Evolutionary conservation across 129 eudicot genomes (phyloP), one percentile per base, ranked within the genome.

Genomic region (Tanacetum coccineum): DNA sequence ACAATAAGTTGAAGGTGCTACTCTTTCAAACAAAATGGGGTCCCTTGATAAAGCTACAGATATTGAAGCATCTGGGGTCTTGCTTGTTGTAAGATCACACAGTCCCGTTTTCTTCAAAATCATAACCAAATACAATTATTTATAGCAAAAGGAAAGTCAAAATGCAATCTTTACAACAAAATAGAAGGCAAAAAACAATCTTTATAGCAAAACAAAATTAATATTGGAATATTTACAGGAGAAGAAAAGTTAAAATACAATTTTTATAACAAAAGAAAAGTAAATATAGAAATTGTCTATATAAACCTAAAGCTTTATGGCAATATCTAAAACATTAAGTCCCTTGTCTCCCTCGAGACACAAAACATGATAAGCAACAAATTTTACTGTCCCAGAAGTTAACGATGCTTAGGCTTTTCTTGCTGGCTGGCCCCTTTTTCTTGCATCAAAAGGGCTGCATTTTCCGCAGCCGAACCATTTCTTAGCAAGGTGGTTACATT

Each of bases 331-430:
- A 39, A 93, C 94, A 46, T 83, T 93, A 47, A 86, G 75, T 20
- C 98, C 96, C 70, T 76, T 80, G 79, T 84, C 80, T 42, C 98
- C 96, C 81, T 93, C 98, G 4, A 93, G 96, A 82, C 95, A 86
- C 44, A 93, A 89, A 67, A 93, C 96, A 73, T 93, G 96, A 74
- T 86, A 93, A 67, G 98, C 98, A 26, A 96, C 96, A 68, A 93
- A 93, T 75, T 93, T 93, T 67, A 93, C 96, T 6, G 98, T 93
- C 68, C 98, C 98, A 0, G 98, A 96, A 25, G 98, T 93, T 80
- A 93, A 70, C 96, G 83, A 77, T 93, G 96, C 84, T 89, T 86
- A 25, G 98, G 86, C 55, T 70, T 93, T 65, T 85, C 84, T 66
- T 81, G 96, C 74, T 65, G 87, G 54, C 69, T 36, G 36, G 78